These are phyloP conservation scores for Neonectria coccinea DNA, from an alignment of 2,329 filamentous ascomycete species.

Conservation along the genomic window DNA sequence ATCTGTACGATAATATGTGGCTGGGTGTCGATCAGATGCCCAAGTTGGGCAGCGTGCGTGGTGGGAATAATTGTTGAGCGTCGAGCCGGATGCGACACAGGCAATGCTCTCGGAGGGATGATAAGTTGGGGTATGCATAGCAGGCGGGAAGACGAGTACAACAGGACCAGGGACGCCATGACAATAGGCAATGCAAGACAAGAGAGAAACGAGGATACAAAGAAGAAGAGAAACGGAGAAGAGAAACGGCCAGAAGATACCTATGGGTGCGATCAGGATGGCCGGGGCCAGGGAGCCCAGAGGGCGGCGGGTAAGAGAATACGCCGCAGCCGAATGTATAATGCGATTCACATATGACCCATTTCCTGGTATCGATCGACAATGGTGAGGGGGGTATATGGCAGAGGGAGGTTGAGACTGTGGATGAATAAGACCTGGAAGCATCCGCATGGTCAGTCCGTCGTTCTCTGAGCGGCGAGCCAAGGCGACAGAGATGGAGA, in stretches of 20 bases:
- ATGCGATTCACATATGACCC: conserved; percentile 23
- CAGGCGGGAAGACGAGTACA: conserved; percentile 17
- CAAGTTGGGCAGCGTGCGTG: conserved; percentile 16
- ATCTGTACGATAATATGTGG: conserved; percentile 22
- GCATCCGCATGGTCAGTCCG: neutral
- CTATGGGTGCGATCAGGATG: conserved; percentile 5
- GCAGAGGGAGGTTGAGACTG: neutral
- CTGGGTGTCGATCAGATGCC: conserved; percentile 20
- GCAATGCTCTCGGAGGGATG: neutral
- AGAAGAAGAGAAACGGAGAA: conserved; percentile 4
- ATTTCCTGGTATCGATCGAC: neutral
- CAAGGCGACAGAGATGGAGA: neutral
- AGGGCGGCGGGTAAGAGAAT: conserved; percentile 1
- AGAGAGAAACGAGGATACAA: conserved; percentile 12
- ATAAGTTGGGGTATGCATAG: conserved; percentile 6
- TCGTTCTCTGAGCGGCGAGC: neutral
- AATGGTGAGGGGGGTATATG: neutral
- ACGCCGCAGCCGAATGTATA: conserved; percentile 18
- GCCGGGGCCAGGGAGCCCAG: conserved; percentile 8
- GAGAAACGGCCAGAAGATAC: neutral
- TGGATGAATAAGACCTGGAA: neutral
- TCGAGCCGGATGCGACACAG: neutral
- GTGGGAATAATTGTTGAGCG: conserved; percentile 7
- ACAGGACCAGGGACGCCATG: conserved; percentile 18
- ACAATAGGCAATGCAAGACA: conserved; percentile 19